phyloP scores from a whole-genome alignment of 345 rosid species.

The Syzygium oleosum region DNA sequence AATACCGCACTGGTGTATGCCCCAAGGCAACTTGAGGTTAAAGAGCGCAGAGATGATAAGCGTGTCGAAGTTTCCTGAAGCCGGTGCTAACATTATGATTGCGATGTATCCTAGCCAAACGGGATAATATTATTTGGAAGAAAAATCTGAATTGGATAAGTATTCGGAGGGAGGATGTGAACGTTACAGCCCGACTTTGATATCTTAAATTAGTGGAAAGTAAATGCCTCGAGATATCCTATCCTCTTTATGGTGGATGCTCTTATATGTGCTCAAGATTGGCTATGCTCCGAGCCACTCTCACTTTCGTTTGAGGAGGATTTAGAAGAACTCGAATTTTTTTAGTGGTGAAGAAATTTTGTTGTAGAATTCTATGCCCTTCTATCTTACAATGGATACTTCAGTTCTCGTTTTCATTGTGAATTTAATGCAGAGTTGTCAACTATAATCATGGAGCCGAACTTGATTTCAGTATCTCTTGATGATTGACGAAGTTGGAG shows the following conservation, averaged over 20 bases:
- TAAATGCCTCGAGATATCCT: neutral
- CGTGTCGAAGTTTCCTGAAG: neutral
- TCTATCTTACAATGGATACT: neutral
- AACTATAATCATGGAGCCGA: neutral
- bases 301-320: neutral
- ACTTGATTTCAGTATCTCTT: neutral
- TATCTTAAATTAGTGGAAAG: conserved; percentile 1
- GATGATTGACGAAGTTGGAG: neutral
- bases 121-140: neutral
- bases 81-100: neutral
- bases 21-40: neutral
- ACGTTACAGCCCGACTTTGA: neutral
- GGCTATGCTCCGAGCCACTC: neutral
- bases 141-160: neutral
- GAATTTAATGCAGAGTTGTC: neutral
- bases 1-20: neutral
- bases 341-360: neutral
- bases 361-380: neutral
- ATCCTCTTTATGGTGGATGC: conserved; percentile 4
- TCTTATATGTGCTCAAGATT: conserved; percentile 6
- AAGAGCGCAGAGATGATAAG: neutral
- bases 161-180: neutral
- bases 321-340: neutral
- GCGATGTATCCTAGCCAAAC: neutral
- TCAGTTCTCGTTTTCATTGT: neutral